Evolutionary conservation across 345 rosid species (phyloP), one percentile per base, ranked within the genome.

Genomic region (Lepidium didymum): DNA sequence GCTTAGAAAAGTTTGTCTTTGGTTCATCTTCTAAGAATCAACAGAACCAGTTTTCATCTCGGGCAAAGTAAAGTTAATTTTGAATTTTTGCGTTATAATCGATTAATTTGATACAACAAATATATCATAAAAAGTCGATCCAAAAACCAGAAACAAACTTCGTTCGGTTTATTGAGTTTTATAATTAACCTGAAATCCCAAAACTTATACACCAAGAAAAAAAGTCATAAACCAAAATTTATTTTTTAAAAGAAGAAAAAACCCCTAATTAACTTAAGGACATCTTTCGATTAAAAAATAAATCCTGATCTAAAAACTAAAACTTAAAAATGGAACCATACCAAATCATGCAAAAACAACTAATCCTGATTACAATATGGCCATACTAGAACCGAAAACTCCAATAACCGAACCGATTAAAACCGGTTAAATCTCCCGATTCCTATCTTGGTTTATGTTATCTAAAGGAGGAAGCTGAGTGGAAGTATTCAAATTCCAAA

Each of bases 401-500:
- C 14, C n/a, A 41, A 52, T 8, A 70, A 51, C 45, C 68, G 27
- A 62, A 23, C 37, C 63, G 56, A 44, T 25, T 52, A 31, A 49
- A 49, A 38, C 25, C 51, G 31, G 31, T 15, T 15, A 31, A 64
- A 43, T 34, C 56, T 14, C 63, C n/a, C 21, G 23, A 58, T 10
- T 35, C 45, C 35, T 55, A 7, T 25, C 57, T 37, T 46, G 15
- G 45, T 18, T 56, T 29, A 31, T 46, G 31, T 71, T 37, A 45
- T 49, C 44, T 37, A 55, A 29, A 36, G 61, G 56, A 16, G 56
- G 70, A 29, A 45, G 43, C 9, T 72, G 56, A 72, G 65, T 38
- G 14, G 61, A 41, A 42, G 61, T 42, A 14, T 66, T 34, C 31
- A 73, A 59, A 51, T 73, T 73, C 77, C 77, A 73, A 50, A 73